These are phyloP conservation scores for Vigna hirtella DNA, from an alignment of 306 rosid genomes.

Conservation along the genomic window DNA sequence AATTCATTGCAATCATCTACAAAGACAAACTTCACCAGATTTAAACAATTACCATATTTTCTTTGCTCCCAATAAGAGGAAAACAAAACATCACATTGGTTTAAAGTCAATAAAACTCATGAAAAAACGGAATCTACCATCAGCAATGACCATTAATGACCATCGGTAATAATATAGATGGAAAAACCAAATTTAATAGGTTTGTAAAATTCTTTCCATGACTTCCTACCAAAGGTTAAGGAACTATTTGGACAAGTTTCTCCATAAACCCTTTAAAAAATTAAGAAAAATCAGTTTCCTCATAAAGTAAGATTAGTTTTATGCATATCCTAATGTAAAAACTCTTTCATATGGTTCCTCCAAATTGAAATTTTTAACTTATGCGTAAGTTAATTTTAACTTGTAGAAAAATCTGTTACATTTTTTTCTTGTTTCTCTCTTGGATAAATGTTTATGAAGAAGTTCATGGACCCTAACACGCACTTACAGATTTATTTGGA, in stretches of 20 bases:
- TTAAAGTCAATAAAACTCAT: neutral
- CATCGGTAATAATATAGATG: neutral
- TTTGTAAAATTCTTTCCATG: conserved; percentile 5
- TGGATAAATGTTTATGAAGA: too few relatives aligned
- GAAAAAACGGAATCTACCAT: conserved; percentile 2
- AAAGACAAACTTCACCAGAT: conserved; percentile 16
- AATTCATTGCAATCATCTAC: conserved; percentile 11
- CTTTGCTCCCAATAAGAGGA: conserved; percentile 6
- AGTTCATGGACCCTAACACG: neutral
- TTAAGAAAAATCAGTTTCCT: too few relatives aligned
- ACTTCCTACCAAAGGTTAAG: conserved; percentile 3
- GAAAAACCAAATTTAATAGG: conserved; percentile 24
- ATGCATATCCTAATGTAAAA: too few relatives aligned
- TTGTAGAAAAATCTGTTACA: too few relatives aligned
- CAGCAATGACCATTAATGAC: neutral
- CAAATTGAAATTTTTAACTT: too few relatives aligned
- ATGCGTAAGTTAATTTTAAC: too few relatives aligned
- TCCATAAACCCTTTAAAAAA: too few relatives aligned
- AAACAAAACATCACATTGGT: neutral
- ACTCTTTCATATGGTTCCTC: too few relatives aligned
- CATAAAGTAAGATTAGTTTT: too few relatives aligned
- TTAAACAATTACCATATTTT: conserved; percentile 14
- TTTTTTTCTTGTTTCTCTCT: too few relatives aligned
- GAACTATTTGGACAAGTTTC: too few relatives aligned
- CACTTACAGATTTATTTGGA: neutral